A percentile compares a stretch with the other conserved stretches of the same genome.
phyloP scores from a whole-genome alignment of 768 basidiomycete genomes.

The Russula olivacea region DNA sequence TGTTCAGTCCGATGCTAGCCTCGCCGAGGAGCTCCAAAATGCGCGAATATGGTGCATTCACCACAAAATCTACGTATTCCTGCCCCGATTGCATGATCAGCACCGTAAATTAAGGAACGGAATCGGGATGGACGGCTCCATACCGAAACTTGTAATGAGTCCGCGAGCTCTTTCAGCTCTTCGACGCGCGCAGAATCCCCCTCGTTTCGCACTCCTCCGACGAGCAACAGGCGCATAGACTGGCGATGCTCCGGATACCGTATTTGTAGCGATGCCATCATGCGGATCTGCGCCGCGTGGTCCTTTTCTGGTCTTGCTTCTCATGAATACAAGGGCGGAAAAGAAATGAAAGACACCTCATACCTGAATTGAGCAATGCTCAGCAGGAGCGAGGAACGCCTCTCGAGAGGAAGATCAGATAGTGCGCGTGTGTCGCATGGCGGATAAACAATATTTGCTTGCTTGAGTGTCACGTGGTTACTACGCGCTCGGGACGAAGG shows the following conservation, averaged over 20 bases:
- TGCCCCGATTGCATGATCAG: constrained; percentile 29
- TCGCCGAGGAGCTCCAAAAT: constrained; percentile 66
- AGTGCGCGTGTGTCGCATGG: constrained; percentile 85
- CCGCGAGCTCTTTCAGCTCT: constrained; percentile 50
- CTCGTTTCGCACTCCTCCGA: constrained; percentile 81
- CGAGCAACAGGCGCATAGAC: constrained; percentile 51
- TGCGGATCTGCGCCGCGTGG: constrained; percentile 69
- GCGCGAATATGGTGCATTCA: constrained; percentile 74
- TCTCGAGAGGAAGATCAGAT: constrained; percentile 45
- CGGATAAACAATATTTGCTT: constrained; percentile 68
- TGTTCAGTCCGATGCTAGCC: constrained; percentile 83
- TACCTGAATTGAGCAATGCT: constrained; percentile 93
- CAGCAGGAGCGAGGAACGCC: constrained; percentile 60
- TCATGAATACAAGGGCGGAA: not conserved
- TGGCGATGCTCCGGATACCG: constrained; percentile 51
- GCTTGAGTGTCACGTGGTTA: constrained; percentile 19
- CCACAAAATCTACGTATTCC: constrained; percentile 67
- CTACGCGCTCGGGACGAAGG: constrained; percentile 1
- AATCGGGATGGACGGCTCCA: constrained; percentile 9
- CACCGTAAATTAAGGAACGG: not conserved
- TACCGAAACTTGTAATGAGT: constrained; percentile 61
- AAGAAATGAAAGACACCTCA: not conserved
- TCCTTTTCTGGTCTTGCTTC: constrained; percentile 84
- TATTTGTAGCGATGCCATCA: constrained; percentile 56
- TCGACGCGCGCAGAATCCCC: constrained; percentile 68